These are phyloP conservation scores for Ceratobasidium sp. DNA, from an alignment of 1,284 basidiomycete species.

Conservation along the genomic window DNA sequence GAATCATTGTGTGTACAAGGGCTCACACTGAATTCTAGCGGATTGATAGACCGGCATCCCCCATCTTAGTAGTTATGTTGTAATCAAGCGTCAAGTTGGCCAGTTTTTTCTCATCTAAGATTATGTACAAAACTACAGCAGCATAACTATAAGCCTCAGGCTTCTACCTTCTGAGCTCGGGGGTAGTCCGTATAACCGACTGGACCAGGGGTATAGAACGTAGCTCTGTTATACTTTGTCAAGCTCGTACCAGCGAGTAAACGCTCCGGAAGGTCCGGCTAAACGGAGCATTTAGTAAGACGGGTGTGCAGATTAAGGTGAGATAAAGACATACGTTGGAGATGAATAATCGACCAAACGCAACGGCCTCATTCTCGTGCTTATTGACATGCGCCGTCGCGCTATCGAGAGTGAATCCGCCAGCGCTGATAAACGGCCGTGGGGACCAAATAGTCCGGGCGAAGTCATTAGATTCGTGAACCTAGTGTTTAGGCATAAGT, in stretches of 20 bases:
- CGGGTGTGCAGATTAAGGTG: conserved; percentile 56
- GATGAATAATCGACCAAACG: conserved; percentile 58
- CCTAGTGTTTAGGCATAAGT: not conserved
- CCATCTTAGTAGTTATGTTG: too few relatives aligned
- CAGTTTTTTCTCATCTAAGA: too few relatives aligned
- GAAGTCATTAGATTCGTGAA: conserved; percentile 46
- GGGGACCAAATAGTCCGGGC: conserved; percentile 43
- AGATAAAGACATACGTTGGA: conserved; percentile 47
- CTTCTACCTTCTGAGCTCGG: conserved; percentile 35
- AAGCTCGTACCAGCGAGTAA: conserved; percentile 52
- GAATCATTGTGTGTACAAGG: too few relatives aligned
- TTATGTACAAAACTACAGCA: not conserved
- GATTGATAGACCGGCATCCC: too few relatives aligned
- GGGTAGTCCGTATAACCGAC: conserved; percentile 50
- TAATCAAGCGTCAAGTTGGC: too few relatives aligned
- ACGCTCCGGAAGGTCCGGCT: conserved; percentile 57
- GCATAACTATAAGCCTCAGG: not conserved
- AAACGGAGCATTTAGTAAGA: conserved; percentile 49
- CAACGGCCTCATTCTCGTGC: conserved; percentile 50
- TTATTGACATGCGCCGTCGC: conserved; percentile 44
- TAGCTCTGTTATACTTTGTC: conserved; percentile 53
- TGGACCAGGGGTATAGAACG: conserved; percentile 49
- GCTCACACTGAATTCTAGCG: too few relatives aligned
- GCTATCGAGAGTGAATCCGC: conserved; percentile 54
- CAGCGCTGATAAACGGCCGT: conserved; percentile 61